These are phyloP conservation scores for Colletotrichum acutatum DNA, from an alignment of 2,329 filamentous ascomycete genomes.

Conservation along the genomic window DNA sequence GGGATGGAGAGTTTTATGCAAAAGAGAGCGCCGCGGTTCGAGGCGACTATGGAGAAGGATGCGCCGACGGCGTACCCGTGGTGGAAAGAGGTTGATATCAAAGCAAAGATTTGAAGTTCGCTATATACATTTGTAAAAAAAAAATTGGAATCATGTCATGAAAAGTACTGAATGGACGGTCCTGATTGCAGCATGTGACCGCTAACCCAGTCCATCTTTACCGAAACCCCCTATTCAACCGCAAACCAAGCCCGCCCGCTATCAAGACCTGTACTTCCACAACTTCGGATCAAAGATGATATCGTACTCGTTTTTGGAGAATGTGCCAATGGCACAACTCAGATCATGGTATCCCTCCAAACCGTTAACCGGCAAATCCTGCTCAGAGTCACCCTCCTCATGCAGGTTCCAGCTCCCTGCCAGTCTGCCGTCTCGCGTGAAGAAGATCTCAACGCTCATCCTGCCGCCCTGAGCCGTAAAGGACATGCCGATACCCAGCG, in stretches of 20 bases:
- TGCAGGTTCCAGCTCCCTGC: conserved; percentile 77
- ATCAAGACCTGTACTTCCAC: conserved; percentile 63
- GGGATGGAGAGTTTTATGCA: conserved; percentile 76
- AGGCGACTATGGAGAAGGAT: conserved; percentile 68
- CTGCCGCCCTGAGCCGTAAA: conserved; percentile 55
- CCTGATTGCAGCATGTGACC: not conserved
- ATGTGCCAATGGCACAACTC: conserved; percentile 77
- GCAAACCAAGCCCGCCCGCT: not conserved
- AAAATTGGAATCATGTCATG: not conserved
- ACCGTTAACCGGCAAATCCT: conserved; percentile 72
- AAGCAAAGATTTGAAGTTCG: conserved; percentile 37
- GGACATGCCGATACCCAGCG: conserved; percentile 77
- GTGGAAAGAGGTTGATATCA: conserved; percentile 66
- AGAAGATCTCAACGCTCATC: conserved; percentile 71
- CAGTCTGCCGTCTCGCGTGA: conserved; percentile 73
- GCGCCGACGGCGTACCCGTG: conserved; percentile 72
- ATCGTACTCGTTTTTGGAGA: conserved; percentile 75
- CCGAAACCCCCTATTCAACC: not conserved
- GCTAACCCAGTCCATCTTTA: not conserved
- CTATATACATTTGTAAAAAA: not conserved
- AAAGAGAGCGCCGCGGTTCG: conserved; percentile 73
- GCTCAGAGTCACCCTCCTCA: conserved; percentile 75
- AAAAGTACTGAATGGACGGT: not conserved
- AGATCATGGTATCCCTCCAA: conserved; percentile 79
- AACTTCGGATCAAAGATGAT: conserved; percentile 68